phyloP scores from a whole-genome alignment of 139 green algal species.

The Micractinium sp. region DNA sequence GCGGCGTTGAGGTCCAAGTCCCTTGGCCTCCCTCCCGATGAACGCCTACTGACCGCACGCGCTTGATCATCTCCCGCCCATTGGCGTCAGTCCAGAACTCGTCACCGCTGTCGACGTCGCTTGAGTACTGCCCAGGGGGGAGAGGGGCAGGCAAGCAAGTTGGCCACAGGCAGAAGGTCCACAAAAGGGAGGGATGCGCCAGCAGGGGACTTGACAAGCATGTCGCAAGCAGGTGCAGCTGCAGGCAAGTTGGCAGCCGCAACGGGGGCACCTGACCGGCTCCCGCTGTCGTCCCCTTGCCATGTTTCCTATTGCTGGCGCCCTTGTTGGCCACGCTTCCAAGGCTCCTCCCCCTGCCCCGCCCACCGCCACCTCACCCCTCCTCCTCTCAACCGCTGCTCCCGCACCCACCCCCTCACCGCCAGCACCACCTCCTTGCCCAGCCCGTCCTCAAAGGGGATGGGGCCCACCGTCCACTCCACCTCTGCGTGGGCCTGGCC shows the following conservation, averaged over 20 bases:
- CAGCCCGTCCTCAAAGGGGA: constrained; percentile 65
- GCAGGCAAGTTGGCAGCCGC: neutral
- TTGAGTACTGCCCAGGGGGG: constrained; percentile 24
- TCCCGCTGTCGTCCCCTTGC: no score
- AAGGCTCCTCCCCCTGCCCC: neutral
- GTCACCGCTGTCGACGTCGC: constrained; percentile 26
- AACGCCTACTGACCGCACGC: constrained; percentile 18
- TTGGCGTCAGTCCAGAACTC: constrained; percentile 80
- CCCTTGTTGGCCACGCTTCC: no score
- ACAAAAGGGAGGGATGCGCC: neutral
- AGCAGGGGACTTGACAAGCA: neutral
- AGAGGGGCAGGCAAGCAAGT: neutral
- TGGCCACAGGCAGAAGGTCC: neutral
- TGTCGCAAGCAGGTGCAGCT: neutral
- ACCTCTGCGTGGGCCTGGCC: constrained; percentile 57
- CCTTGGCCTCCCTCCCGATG: no score
- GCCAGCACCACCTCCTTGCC: constrained; percentile 62
- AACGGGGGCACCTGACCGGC: no score
- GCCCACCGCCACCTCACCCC: neutral
- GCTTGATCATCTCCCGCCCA: constrained; percentile 71
- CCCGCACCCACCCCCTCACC: neutral
- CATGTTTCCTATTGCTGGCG: no score
- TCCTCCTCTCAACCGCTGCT: neutral
- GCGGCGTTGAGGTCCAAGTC: neutral
- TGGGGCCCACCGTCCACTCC: constrained; percentile 80